Base-by-base conservation (phyloP, 2,329 filamentous ascomycete genomes). In the Akanthomyces lecanii region DNA sequence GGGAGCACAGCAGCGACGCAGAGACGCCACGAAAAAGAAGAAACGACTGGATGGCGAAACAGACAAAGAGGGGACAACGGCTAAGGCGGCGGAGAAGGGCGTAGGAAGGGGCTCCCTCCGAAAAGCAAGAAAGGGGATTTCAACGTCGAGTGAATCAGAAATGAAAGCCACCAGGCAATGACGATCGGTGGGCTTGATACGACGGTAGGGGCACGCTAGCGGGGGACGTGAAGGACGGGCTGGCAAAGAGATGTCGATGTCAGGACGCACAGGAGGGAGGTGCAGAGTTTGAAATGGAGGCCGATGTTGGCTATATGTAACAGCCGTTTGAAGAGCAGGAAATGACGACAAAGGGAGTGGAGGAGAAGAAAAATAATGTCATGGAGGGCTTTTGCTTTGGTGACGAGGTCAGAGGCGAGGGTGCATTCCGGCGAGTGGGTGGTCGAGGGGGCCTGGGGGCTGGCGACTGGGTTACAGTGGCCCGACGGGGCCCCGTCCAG, bases 141-240 rank as follows among this genome's bases (percentile, higher is more conserved):
- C 44, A 33, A 58, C 40, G 55, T 52, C 54, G 25, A 63, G 63
- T 65, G 63, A 65, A 65, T 62, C 63, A 63, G 28, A 58, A 42
- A 25, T 42, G 28, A 63, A 48, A 21, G 54, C n/a, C 45, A 47
- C 7, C 36, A 14, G 44, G 30, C 45, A 52, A 44, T 57, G 53
- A 57, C 54, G 45, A 57, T 57, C 61, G 28, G 21, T 55, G 44
- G 12, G 50, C 42, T 40, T 4, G 59, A 55, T 55, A 36, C 50
- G 59, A 47, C 59, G 21, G 18, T 53, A 42, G 38, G 25, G 47
- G 48, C 23, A 42, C 45, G 16, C 57, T 60, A 60, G 23, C 6
- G 33, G 23, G 33, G 40, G 38, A 44, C 8, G 55, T 14, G 16
- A 28, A 28, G 45, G 38, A n/a, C 18, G 48, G 48, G 33, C 33